Evolutionary conservation across 2,329 filamentous ascomycete species (phyloP).

Genomic region (Colletotrichum zoysiae): DNA sequence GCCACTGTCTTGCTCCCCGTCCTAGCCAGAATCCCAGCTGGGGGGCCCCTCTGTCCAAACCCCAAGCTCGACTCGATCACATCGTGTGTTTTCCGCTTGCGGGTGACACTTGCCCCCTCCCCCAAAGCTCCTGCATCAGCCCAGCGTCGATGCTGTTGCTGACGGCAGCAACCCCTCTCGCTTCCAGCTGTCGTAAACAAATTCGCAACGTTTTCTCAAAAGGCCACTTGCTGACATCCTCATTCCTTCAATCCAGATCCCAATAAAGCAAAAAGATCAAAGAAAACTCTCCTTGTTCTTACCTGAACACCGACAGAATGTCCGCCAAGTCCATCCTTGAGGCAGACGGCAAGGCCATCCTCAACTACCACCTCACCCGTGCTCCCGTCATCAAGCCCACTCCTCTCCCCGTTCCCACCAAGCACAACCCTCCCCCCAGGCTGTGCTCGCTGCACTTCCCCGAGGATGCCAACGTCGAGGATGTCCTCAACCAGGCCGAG

Average conservation of each 20-base stretch:
- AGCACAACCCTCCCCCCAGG: constrained; percentile 92
- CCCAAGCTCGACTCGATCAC: constrained; percentile 24
- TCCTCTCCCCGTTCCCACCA: constrained; percentile 84
- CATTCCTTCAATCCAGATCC: constrained; percentile 1
- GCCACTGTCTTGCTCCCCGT: constrained; percentile 17
- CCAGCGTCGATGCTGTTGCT: constrained; percentile 19
- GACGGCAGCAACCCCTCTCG: constrained; percentile 11
- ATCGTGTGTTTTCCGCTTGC: constrained; percentile 28
- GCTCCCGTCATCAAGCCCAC: constrained; percentile 98
- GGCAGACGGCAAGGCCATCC: constrained; percentile 99
- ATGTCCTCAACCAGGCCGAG: constrained; percentile 95
- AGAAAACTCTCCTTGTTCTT: constrained; percentile 30
- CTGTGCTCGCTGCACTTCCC: constrained; percentile 94
- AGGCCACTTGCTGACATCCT: constrained; percentile 26
- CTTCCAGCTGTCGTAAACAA: not conserved
- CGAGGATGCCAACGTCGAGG: constrained; percentile 84
- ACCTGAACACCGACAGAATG: constrained; percentile 51
- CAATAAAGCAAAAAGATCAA: constrained; percentile 37
- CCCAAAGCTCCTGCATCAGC: constrained; percentile 10
- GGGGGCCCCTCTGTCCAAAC: not conserved
- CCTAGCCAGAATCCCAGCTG: not conserved
- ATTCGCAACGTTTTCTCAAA: constrained; percentile 15
- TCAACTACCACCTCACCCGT: constrained; percentile 99
- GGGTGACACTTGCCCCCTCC: constrained; percentile 29
- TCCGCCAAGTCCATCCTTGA: constrained; percentile 93